Evolutionary conservation across 1,139 yeast species (phyloP).

Genomic region (Lodderomyces metapsilosis): DNA sequence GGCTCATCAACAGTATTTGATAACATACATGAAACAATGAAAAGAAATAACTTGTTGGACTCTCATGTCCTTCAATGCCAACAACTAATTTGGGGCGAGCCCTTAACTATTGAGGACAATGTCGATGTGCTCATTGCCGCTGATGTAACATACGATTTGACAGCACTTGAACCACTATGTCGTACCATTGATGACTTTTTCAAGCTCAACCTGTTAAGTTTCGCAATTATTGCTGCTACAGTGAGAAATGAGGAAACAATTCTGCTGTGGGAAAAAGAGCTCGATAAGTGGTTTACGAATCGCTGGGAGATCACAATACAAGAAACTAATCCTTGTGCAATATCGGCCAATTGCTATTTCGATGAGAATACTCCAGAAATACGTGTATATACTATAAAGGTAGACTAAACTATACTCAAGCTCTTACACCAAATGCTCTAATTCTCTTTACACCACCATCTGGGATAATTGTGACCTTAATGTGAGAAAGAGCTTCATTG

Average conservation of each 20-base stretch:
- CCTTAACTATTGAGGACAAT: constrained; percentile 26
- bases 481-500: constrained; percentile 50
- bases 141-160: constrained; percentile 80
- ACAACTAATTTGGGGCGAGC: constrained; percentile 58
- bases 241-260: constrained; percentile 64
- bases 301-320: constrained; percentile 24
- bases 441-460: constrained; percentile 95
- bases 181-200: constrained; percentile 45
- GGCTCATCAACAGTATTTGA: constrained; percentile 71
- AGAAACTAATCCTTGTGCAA: constrained; percentile 19
- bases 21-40: constrained; percentile 44
- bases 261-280: constrained; percentile 47
- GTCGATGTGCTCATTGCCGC: constrained; percentile 67
- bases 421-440: constrained; percentile 69
- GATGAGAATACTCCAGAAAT: constrained; percentile 41
- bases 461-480: constrained; percentile 79
- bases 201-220: constrained; percentile 26
- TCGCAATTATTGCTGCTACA: constrained; percentile 66
- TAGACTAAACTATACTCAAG: constrained; percentile 2
- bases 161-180: constrained; percentile 57
- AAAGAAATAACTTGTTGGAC: constrained; percentile 33
- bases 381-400: constrained; percentile 27
- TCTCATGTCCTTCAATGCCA: constrained; percentile 17
- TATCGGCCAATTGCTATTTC: constrained; percentile 28
- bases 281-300: constrained; percentile 25